Base-by-base conservation (phyloP, 2,329 filamentous ascomycete genomes). In the Blastomyces parvus region DNA sequence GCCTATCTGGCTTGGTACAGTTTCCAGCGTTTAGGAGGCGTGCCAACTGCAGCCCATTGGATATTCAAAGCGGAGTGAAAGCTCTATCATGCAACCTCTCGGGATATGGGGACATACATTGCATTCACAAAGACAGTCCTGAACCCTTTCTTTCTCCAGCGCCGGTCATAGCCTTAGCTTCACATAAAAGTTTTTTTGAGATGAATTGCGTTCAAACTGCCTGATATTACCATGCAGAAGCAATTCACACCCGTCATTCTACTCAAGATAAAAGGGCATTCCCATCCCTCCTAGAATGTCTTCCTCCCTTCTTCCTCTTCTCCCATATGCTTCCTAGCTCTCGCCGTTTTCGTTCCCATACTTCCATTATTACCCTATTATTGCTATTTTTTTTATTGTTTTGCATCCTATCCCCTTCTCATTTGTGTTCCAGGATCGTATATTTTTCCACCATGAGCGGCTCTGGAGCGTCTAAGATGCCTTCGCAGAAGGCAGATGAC, bases 261-360 rank as follows among this genome's bases (percentile, higher is more conserved):
- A 7, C 19, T 25, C 30, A 52, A 40, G 33, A 52, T 61, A 61
- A 50, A 50, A 53, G 6, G 6, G 14, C n/a, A 30, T 44, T 42
- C 57, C 44, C 59, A 64, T 60, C 30, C 52, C 46, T 30, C 46
- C 30, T 55, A 17, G 48, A 56, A 64, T 57, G 55, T 25, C 7
- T 33, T 46, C 25, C 17, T 46, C 13, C 14, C 40, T 59, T 33
- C 36, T 22, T 1, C 22, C 30, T n/a, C 46, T 59, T 61, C 62
- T 14, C 66, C 69, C 59, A 42, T 56, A 40, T 19, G 25, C 27
- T n/a, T 14, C 27, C 38, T 17, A 7, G 11, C 33, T 14, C n/a
- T 9, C 19, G 25, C 17, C 30, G 33, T n/a, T 19, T 27, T 22
- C 19, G 19, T 27, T 22, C 19, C 58, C 19, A 33, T 50, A 42